These are phyloP conservation scores for Saccharomyces hybrid DNA, from an alignment of 1,139 yeast species.

Conservation along the genomic window DNA sequence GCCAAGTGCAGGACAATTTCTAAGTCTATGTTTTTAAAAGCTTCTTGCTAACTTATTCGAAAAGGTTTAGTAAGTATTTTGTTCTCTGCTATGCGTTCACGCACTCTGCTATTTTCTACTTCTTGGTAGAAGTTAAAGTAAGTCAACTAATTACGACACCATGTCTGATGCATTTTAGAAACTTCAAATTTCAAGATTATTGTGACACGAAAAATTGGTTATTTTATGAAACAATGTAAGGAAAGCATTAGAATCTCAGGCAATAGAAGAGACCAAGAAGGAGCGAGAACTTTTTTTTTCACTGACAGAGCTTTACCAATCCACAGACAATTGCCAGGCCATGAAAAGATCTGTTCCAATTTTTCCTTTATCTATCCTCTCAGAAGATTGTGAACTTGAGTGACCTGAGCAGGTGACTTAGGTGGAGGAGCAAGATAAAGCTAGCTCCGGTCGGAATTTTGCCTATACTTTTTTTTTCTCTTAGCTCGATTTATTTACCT, in stretches of 20 bases:
- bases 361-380: no score
- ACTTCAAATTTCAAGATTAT: neutral
- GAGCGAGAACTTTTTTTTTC: neutral
- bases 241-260: neutral
- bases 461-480: neutral
- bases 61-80: neutral
- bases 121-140: no score
- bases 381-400: neutral
- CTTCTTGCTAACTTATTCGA: neutral
- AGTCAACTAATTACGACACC: no score
- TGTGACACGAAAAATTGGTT: neutral
- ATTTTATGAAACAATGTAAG: neutral
- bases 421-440: neutral
- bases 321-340: neutral
- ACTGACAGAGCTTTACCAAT: neutral
- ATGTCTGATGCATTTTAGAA: no score
- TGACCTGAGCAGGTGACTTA: neutral
- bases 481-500: neutral
- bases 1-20: neutral
- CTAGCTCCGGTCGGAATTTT: neutral
- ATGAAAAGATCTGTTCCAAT: neutral
- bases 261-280: no score
- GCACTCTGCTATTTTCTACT: neutral
- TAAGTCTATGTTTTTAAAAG: neutral
- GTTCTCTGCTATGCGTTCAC: neutral